Percentiles rank a stretch among this genome's conserved stretches.
phyloP scores from a whole-genome alignment of 2,329 filamentous ascomycete genomes.

The Cytospora piceicola region DNA sequence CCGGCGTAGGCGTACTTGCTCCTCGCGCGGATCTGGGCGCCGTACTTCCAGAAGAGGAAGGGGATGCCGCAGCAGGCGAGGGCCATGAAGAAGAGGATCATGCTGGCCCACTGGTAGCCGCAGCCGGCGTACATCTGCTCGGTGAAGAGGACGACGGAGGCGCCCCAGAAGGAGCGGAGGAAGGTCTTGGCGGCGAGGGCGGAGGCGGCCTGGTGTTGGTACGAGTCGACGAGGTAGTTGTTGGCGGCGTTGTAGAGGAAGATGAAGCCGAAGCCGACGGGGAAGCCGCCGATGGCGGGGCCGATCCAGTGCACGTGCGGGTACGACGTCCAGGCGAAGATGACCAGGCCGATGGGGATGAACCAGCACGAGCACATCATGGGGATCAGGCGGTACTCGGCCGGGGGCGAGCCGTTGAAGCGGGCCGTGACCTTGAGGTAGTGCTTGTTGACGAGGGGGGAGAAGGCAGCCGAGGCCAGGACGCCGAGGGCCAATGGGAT shows the following conservation, averaged over 20 bases:
- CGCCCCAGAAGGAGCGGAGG: slow-evolving; percentile 80
- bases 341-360: slow-evolving; percentile 63
- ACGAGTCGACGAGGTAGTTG: slow-evolving; percentile 70
- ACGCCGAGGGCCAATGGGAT: slow-evolving; percentile 82
- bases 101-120: slow-evolving; percentile 76
- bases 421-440: slow-evolving; percentile 68
- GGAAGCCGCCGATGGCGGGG: slow-evolving; percentile 70
- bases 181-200: slow-evolving; percentile 83
- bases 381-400: slow-evolving; percentile 77
- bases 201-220: slow-evolving; percentile 75
- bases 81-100: slow-evolving; percentile 72
- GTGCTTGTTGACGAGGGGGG: slow-evolving; percentile 79
- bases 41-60: slow-evolving; percentile 79
- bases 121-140: slow-evolving; percentile 77
- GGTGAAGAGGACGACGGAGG: slow-evolving; percentile 76
- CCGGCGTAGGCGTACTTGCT: slow-evolving; percentile 76
- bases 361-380: slow-evolving; percentile 82
- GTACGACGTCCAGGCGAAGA: slow-evolving; percentile 69
- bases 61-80: slow-evolving; percentile 82
- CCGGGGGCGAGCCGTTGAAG: slow-evolving; percentile 73
- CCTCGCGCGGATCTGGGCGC: slow-evolving; percentile 68
- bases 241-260: slow-evolving; percentile 82
- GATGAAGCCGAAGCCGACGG: slow-evolving; percentile 80
- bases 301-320: slow-evolving; percentile 68
- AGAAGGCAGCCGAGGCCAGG: slow-evolving; percentile 65